These are phyloP conservation scores for Aeschynomene evenia DNA, from an alignment of 306 rosid species.

Conservation along the genomic window DNA sequence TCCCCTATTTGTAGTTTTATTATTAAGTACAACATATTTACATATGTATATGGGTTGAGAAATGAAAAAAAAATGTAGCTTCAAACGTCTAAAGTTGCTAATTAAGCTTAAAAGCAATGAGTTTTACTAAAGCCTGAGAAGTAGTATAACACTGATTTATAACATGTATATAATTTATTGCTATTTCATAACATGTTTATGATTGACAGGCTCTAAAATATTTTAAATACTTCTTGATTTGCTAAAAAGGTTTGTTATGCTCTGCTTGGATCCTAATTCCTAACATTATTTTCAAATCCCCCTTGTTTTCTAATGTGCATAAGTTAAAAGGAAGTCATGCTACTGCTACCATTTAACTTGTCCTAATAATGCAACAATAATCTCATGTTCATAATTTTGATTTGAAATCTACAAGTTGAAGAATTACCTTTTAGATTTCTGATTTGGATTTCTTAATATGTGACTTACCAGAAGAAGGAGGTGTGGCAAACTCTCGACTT, in stretches of 20 bases:
- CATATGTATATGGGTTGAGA: too few relatives aligned
- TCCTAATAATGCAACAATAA: not conserved
- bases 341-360: slow-evolving; percentile 16
- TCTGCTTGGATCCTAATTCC: slow-evolving; percentile 5
- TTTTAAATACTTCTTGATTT: not conserved
- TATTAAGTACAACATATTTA: too few relatives aligned
- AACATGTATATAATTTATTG: too few relatives aligned
- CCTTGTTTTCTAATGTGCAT: not conserved
- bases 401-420: slow-evolving; percentile 10
- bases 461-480: slow-evolving; percentile 24
- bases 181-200: too few relatives aligned
- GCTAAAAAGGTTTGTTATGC: not conserved
- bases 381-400: slow-evolving; percentile 6
- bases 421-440: slow-evolving; percentile 49
- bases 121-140: too few relatives aligned
- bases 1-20: too few relatives aligned
- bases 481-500: slow-evolving; percentile 32
- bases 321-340: not conserved
- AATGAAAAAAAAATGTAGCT: too few relatives aligned
- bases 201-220: too few relatives aligned
- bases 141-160: too few relatives aligned
- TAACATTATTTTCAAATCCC: not conserved
- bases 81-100: too few relatives aligned
- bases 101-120: too few relatives aligned
- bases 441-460: slow-evolving; percentile 38